Evolutionary conservation across 306 rosid genomes (phyloP).

Genomic region (Prunus davidiana): DNA sequence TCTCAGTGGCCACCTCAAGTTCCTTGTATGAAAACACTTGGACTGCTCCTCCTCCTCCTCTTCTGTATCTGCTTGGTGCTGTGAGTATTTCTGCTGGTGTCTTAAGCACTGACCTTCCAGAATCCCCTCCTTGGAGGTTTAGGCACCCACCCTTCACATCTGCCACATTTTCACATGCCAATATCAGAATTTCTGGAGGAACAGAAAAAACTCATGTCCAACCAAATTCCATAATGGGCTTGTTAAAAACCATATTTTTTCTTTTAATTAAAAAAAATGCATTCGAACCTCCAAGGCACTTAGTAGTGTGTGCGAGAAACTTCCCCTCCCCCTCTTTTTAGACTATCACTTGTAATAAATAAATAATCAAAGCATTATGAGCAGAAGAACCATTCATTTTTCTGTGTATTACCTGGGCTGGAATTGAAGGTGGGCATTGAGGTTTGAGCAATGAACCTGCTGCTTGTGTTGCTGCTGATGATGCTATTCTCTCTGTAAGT

Average conservation of each 20-base stretch:
- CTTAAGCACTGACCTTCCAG: slow-evolving; percentile 28
- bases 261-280: no score
- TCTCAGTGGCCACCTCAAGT: slow-evolving; percentile 66
- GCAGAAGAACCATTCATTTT: no score
- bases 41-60: slow-evolving; percentile 26
- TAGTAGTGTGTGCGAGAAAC: no score
- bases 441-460: slow-evolving; percentile 57
- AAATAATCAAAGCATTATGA: no score
- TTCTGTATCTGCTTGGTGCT: slow-evolving; percentile 41
- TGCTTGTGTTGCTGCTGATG: slow-evolving; percentile 37
- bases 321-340: no score
- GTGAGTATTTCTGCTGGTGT: neutral
- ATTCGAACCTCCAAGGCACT: no score
- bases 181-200: no score
- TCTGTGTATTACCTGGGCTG: slow-evolving; percentile 69
- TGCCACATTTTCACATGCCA: slow-evolving; percentile 13
- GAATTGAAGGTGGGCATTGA: slow-evolving; percentile 34
- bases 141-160: slow-evolving; percentile 78
- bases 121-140: slow-evolving; percentile 55
- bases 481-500: slow-evolving; percentile 35
- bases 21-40: slow-evolving; percentile 90
- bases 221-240: neutral
- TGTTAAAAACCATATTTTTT: neutral
- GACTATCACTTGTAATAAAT: no score
- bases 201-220: no score